Evolutionary conservation across 805 yeast species (phyloP).

Genomic region (Wickerhamomyces canadensis): DNA sequence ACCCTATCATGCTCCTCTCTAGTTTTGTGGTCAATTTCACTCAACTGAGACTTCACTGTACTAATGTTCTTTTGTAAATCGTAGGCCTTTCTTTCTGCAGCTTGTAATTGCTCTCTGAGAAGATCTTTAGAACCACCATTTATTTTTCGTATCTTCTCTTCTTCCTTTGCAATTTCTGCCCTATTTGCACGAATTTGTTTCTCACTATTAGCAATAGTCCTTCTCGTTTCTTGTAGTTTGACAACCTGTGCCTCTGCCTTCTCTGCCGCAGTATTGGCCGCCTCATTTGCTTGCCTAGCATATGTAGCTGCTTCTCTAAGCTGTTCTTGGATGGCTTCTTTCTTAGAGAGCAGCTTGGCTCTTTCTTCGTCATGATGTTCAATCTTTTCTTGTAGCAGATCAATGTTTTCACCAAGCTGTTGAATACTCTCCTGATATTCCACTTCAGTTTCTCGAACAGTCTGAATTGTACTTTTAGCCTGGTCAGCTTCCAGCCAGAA

Average conservation of each 20-base stretch:
- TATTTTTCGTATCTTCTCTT: conserved; percentile 25
- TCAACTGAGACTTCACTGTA: conserved; percentile 1
- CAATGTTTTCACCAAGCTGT: conserved; percentile 5
- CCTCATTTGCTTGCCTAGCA: conserved; percentile 8
- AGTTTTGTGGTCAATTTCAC: not conserved
- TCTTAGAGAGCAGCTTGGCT: conserved; percentile 5
- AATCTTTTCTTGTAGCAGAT: conserved; percentile 2
- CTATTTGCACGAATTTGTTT: conserved; percentile 16
- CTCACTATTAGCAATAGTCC: conserved; percentile 13
- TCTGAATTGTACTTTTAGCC: conserved; percentile 4
- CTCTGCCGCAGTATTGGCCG: conserved; percentile 1
- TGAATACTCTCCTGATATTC: conserved; percentile 8
- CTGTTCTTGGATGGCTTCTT: conserved; percentile 6
- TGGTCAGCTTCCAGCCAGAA: conserved; percentile 39
- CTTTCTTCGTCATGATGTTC: conserved; percentile 1
- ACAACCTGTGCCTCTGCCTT: conserved; percentile 15
- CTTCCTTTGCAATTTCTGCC: conserved; percentile 16
- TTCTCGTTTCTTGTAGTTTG: conserved; percentile 14
- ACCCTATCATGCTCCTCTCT: conserved; percentile 7
- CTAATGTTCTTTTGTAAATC: not conserved
- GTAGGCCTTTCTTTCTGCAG: not conserved
- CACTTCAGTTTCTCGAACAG: conserved; percentile 10
- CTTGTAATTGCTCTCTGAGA: conserved; percentile 9
- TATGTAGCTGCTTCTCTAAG: conserved; percentile 16
- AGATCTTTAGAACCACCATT: conserved; percentile 21